Evolutionary conservation across 345 rosid genomes (phyloP).

Genomic region (Cardamine occulta): DNA sequence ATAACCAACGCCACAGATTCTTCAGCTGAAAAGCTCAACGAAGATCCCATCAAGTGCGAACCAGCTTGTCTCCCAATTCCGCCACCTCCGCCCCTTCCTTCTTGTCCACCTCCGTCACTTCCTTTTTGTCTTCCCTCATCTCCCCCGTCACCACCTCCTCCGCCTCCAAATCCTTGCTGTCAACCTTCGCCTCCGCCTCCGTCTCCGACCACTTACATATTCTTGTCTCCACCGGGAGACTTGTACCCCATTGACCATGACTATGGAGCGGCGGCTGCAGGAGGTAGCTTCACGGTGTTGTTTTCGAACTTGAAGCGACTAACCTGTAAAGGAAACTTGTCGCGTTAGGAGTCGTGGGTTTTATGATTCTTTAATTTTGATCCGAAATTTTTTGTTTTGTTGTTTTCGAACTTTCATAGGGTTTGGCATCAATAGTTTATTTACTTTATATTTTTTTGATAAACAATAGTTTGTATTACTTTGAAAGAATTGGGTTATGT

Average conservation of each 20-base stretch:
- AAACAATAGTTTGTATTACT: neutral
- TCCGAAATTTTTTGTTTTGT: neutral
- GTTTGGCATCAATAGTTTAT: neutral
- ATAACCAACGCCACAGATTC: constrained; percentile 26
- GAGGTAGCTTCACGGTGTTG: neutral
- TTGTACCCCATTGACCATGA: constrained; percentile 54
- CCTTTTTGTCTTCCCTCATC: constrained; percentile 50
- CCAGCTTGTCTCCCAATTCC: constrained; percentile 44
- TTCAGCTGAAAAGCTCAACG: neutral
- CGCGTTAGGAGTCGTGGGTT: constrained; percentile 14
- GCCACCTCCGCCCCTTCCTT: constrained; percentile 43
- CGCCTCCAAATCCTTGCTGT: neutral
- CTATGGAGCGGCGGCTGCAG: constrained; percentile 34
- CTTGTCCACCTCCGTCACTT: constrained; percentile 41
- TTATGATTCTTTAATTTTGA: constrained; percentile 20
- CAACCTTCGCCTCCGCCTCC: constrained; percentile 43
- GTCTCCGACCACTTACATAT: constrained; percentile 34
- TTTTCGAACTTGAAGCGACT: too few species aligned
- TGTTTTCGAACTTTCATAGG: neutral
- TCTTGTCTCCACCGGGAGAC: constrained; percentile 54
- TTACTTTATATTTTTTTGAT: too few species aligned
- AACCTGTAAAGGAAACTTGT: too few species aligned
- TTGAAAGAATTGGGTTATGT: neutral
- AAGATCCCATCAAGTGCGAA: constrained; percentile 43
- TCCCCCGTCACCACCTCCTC: constrained; percentile 42